Evolutionary conservation across 768 basidiomycete species (phyloP), one percentile per base, ranked within the genome.

Genomic region (Punctularia strigosozonata): DNA sequence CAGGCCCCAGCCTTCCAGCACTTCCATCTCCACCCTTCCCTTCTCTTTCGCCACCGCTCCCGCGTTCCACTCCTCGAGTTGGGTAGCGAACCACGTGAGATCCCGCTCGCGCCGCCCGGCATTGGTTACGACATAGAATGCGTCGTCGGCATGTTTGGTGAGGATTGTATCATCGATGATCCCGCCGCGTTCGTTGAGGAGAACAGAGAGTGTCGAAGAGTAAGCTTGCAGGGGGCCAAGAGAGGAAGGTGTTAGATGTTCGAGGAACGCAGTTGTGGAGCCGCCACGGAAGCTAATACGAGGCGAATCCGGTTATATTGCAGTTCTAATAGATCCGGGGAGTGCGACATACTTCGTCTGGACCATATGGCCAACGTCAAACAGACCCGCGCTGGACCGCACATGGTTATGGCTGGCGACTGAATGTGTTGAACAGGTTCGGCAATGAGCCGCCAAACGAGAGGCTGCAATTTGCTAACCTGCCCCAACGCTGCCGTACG

Each of bases 281-380:
- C 75, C 64, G 3, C 92, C 94, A 19, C 75, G 77, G 66, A 94
- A 90, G 48, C 85, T 90, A 51, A 32, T 42, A 43, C 36, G 3
- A 21, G 13, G 25, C 17, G 38, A 25, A 31, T 40, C 14, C 20
- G 32, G 19, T 13, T n/a, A 20, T n/a, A 10, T 17, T 4, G 31
- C 7, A 25, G n/a, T 21, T 32, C 7, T n/a, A 20, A 30, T 24
- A 4, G 6, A 7, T 28, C 30, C 3, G 24, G 28, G 31, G n/a
- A 23, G 8, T 23, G 37, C 6, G 25, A 41, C 73, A 35, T 50
- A 90, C 88, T 77, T 82, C 24, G 78, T 76, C 57, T 98, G 94
- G 13, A 98, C 85, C 94, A 99, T 99, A 59, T 99, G 95, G 17
- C 88, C 88, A 20, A 99, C 95, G 53, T 99, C 95, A 56, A 99